A percentile compares a stretch with the other conserved stretches of the same genome.
Evolutionary conservation across 768 basidiomycete species (phyloP).

Genomic region (Rhizopogon rudus): DNA sequence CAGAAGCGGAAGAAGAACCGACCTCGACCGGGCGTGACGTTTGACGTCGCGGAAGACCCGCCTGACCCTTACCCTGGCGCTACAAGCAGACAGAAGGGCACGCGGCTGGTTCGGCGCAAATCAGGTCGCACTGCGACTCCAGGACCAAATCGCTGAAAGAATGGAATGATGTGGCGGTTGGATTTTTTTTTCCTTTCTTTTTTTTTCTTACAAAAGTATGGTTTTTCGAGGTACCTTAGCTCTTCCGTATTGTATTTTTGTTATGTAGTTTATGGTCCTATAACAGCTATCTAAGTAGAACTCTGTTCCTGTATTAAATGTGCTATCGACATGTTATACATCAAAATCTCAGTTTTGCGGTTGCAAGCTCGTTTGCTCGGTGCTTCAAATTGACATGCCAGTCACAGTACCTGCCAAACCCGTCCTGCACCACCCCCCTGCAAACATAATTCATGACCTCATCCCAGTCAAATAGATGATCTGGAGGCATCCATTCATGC

Average conservation of each 20-base stretch:
- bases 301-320: no score
- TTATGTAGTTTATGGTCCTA: background rate
- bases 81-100: slow-evolving; percentile 10
- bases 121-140: slow-evolving; percentile 23
- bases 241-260: background rate
- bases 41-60: slow-evolving; percentile 54
- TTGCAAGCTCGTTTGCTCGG: no score
- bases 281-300: background rate
- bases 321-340: no score
- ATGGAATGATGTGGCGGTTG: background rate
- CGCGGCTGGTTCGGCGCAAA: slow-evolving; percentile 24
- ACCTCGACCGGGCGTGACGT: slow-evolving; percentile 59
- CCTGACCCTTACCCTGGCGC: slow-evolving; percentile 30
- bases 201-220: no score
- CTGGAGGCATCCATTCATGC: no score
- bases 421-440: no score
- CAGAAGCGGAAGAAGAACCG: slow-evolving; percentile 32
- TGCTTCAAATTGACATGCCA: no score
- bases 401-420: no score
- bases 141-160: slow-evolving; percentile 8
- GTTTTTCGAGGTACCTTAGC: background rate
- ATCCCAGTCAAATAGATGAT: no score
- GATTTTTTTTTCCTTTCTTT: no score
- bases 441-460: no score
- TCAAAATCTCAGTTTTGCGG: no score